Evolutionary conservation across 805 yeast species (phyloP), one percentile per base, ranked within the genome.

Genomic region (Pichia insulana): DNA sequence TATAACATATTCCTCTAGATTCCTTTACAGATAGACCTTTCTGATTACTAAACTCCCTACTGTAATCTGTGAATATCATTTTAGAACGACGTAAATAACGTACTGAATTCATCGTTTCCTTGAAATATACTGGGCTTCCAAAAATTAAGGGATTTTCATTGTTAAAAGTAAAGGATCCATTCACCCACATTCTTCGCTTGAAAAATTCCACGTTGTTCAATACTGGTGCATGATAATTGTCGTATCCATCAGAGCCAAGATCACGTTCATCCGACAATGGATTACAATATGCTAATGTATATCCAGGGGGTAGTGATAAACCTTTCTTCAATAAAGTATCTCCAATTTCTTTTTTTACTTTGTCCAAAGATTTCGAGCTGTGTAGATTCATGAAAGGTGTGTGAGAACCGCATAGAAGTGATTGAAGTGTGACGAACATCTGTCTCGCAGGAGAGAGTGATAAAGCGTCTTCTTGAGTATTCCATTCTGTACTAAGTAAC

Each of bases 211-310:
- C 27, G 0, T 42, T 46, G 18, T 37, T 20, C 3, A 49, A 44
- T 1, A 59, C 53, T 0, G 94, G 95, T 0, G 88, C 76, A 45
- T 83, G 92, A 50, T 82, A 76, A 36, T 78, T 69, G 49, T 83
- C 94, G 60, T 86, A 88, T 1, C 96, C 96, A 59, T 88, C 97
- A 2, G 50, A 37, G 2, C 82, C 79, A 16, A 86, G 55, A 3
- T 61, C 59, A 0, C 49, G 37, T 41, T 73, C 80, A 31, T 61
- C 58, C 30, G 73, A 62, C 4, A 65, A 52, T 19, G 86, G 88
- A 52, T 81, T 83, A 59, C 78, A 78, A 55, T 70, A 86, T 1
- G 83, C 56, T 40, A 87, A 68, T 45, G 83, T 87, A 46, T 74
- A 79, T 1, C 90, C 92, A 15, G 51, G 51, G 3, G 74, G 74